A percentile compares a stretch with the other conserved stretches of the same genome.
Conservation (phyloP, 1,284 basidiomycete genomes). For the Fomitopsis palustris region DNA sequence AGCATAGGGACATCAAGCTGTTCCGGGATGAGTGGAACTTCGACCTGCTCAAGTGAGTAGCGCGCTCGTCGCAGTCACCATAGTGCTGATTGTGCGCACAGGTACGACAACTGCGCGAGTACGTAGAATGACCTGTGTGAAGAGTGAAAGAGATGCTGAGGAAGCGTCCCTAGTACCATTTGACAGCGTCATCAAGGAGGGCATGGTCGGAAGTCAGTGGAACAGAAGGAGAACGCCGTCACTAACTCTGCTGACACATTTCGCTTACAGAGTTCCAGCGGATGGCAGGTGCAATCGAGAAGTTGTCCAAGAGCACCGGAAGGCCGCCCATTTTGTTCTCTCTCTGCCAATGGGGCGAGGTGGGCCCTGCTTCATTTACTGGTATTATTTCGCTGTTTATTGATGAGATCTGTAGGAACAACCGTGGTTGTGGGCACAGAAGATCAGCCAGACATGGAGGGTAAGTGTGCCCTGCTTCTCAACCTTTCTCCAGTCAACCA, state of each 20-base stretch:
- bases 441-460: conserved; percentile 43
- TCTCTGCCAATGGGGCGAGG: conserved; percentile 51
- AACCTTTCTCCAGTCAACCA: neutral
- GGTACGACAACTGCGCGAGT: conserved; percentile 52
- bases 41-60: conserved; percentile 44
- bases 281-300: conserved; percentile 44
- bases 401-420: conserved; percentile 18
- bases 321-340: conserved; percentile 45
- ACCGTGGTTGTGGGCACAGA: conserved; percentile 36
- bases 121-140: conserved; percentile 3
- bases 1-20: conserved; percentile 34
- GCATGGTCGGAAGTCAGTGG: conserved; percentile 45
- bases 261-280: conserved; percentile 42
- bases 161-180: conserved; percentile 37
- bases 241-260: neutral
- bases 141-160: neutral
- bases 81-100: conserved; percentile 12
- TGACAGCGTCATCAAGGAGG: conserved; percentile 41
- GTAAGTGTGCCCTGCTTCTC: conserved; percentile 22
- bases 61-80: neutral
- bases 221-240: neutral
- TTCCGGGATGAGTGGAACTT: conserved; percentile 48
- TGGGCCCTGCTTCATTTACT: conserved; percentile 18
- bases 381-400: neutral
- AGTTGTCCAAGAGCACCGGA: conserved; percentile 34